Conservation (phyloP, 2,329 filamentous ascomycete genomes). For the Sporothrix globosa region DNA sequence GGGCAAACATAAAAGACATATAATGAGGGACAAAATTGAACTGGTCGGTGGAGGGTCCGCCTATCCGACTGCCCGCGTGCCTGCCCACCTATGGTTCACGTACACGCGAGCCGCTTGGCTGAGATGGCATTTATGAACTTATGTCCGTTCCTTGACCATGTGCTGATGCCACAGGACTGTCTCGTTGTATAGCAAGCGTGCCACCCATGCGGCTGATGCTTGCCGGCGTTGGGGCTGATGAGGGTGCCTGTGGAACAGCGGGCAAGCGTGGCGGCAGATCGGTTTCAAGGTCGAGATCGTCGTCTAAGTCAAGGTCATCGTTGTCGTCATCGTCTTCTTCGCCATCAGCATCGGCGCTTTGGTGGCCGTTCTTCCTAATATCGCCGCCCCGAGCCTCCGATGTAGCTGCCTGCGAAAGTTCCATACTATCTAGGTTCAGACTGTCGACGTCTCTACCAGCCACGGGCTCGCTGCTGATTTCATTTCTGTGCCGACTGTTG, state of each 20-base stretch:
- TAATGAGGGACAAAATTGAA: neutral
- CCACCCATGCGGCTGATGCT: conserved; percentile 45
- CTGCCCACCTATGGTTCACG: neutral
- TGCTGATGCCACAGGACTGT: conserved; percentile 31
- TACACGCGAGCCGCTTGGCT: neutral
- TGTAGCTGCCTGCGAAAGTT: conserved; percentile 22
- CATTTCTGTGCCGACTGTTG: neutral
- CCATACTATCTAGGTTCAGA: conserved; percentile 22
- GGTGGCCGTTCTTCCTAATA: neutral
- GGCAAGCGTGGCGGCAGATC: conserved; percentile 28
- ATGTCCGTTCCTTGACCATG: neutral
- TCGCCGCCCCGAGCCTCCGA: conserved; percentile 26
- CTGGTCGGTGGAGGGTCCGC: neutral
- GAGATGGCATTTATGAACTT: neutral
- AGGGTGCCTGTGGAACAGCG: conserved; percentile 35
- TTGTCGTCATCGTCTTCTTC: conserved; percentile 10
- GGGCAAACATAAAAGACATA: too few relatives aligned
- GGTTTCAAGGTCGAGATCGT: conserved; percentile 21
- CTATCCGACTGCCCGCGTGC: too few relatives aligned
- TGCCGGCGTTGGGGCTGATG: conserved; percentile 34
- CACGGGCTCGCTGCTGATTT: neutral
- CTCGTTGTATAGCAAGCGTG: conserved; percentile 47
- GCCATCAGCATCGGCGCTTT: neutral
- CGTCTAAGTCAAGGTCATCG: neutral
- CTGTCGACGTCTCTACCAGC: conserved; percentile 13